Base-by-base conservation (phyloP, 2,329 filamentous ascomycete genomes). In the Xylaria sp. region DNA sequence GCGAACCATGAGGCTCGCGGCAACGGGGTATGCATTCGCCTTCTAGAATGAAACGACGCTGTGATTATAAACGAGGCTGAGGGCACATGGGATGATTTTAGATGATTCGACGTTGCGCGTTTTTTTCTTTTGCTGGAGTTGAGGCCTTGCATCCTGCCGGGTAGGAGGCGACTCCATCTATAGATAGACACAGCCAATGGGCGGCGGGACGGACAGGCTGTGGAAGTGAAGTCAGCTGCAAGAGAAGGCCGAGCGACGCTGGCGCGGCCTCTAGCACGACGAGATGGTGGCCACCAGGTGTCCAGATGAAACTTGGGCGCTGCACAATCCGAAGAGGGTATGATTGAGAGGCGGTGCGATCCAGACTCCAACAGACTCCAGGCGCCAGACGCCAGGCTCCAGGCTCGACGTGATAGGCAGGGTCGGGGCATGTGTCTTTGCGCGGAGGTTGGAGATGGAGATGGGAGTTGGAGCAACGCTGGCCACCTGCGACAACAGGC, bases 301-400 rank as follows among this genome's bases (percentile, higher is more conserved):
- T 65, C 40, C 60, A 71, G 67, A 69, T 71, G 67, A 71, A 72
- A 71, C 70, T 58, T 49, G 65, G 62, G 64, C 64, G 62, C 60
- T 51, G 60, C 53, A 52, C 62, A 43, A 38, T 65, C 33, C 44
- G 58, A 65, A 65, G 67, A 69, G 69, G 70, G 70, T 71, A 69
- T 67, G 68, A 66, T 67, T 56, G 58, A 67, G 53, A 67, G 56
- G 61, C 48, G 53, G 65, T 57, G 59, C 62, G 40, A 48, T 54
- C 49, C 54, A 40, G 46, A 29, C 31, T 58, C 29, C n/a, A n/a
- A n/a, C n/a, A n/a, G n/a, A n/a, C n/a, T n/a, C n/a, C n/a, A n/a
- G n/a, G n/a, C n/a, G n/a, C 49, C 54, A 40, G 46, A 29, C 31
- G 52, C 29, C 17, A 13, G 38, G 23, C 33, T 40, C 55, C 31